Conservation (phyloP, 1,284 basidiomycete species). For the Moniliophthora roreri region DNA sequence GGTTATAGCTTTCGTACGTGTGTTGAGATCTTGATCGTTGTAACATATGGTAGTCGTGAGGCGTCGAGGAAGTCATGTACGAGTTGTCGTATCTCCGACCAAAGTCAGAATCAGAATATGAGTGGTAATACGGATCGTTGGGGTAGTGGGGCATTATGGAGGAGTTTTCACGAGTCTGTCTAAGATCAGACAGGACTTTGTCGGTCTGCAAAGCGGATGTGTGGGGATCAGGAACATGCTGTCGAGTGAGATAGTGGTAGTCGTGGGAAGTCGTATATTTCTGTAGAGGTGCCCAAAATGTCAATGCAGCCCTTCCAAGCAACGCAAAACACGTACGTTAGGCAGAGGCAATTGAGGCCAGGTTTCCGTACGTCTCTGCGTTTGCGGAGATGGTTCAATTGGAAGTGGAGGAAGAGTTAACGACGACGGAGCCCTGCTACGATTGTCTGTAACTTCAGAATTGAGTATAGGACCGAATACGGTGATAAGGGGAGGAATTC, state of each 20-base stretch:
- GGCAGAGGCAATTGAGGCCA: constrained; percentile 13
- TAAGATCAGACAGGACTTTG: constrained; percentile 11
- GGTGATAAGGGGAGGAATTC: neutral
- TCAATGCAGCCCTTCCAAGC: neutral
- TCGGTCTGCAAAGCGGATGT: constrained; percentile 15
- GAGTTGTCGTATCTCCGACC: neutral
- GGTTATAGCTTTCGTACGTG: neutral
- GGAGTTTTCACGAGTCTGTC: neutral
- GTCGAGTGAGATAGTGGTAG: too few species aligned
- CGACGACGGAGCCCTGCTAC: constrained; percentile 14
- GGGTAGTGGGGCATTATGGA: neutral
- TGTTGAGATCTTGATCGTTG: neutral
- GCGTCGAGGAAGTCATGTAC: neutral
- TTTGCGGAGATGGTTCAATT: constrained; percentile 3
- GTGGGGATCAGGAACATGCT: constrained; percentile 12
- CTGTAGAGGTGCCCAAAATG: neutral
- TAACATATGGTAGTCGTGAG: neutral
- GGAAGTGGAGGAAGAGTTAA: constrained; percentile 23
- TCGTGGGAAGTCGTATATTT: constrained; percentile 1
- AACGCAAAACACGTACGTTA: constrained; percentile 2
- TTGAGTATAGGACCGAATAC: neutral
- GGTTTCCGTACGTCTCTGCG: constrained; percentile 8
- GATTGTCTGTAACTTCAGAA: constrained; percentile 6
- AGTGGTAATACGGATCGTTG: neutral
- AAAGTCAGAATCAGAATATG: neutral